Evolutionary conservation across 805 yeast genomes (phyloP).

Genomic region (Ogataea paradorogensis): DNA sequence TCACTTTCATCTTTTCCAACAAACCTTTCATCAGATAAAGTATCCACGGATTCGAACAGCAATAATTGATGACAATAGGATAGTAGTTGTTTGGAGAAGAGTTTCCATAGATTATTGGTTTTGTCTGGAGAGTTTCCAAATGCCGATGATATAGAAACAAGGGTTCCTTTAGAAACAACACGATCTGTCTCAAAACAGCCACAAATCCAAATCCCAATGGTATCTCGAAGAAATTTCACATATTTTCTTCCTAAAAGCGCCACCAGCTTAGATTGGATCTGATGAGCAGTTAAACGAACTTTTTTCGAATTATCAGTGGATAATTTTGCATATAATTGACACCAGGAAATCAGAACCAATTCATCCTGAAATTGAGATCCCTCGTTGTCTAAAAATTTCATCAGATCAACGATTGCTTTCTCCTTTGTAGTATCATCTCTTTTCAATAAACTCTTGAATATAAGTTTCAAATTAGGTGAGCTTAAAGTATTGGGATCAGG

Average conservation of each 20-base stretch:
- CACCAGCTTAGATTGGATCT: constrained; percentile 57
- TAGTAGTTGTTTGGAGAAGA: constrained; percentile 55
- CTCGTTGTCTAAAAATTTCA: constrained; percentile 31
- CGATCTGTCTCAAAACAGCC: constrained; percentile 73
- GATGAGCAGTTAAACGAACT: constrained; percentile 63
- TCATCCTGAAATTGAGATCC: constrained; percentile 44
- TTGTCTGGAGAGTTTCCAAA: constrained; percentile 57
- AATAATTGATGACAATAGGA: constrained; percentile 53
- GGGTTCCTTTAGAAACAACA: constrained; percentile 51
- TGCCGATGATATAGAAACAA: constrained; percentile 44
- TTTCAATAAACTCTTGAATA: constrained; percentile 75
- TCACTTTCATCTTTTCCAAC: constrained; percentile 63
- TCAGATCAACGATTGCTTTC: constrained; percentile 63
- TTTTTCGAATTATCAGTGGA: constrained; percentile 66
- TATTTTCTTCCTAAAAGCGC: constrained; percentile 49
- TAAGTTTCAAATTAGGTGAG: constrained; percentile 48
- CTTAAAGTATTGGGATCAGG: constrained; percentile 62
- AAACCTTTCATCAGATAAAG: constrained; percentile 74
- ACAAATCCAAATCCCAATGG: constrained; percentile 69
- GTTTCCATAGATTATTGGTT: constrained; percentile 55
- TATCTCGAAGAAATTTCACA: constrained; percentile 64
- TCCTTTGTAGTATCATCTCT: constrained; percentile 84
- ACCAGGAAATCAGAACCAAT: constrained; percentile 59
- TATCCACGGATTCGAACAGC: constrained; percentile 53
- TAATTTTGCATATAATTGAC: constrained; percentile 78